phyloP scores from a whole-genome alignment of 257 asterid genomes.

The Misopates orontium region DNA sequence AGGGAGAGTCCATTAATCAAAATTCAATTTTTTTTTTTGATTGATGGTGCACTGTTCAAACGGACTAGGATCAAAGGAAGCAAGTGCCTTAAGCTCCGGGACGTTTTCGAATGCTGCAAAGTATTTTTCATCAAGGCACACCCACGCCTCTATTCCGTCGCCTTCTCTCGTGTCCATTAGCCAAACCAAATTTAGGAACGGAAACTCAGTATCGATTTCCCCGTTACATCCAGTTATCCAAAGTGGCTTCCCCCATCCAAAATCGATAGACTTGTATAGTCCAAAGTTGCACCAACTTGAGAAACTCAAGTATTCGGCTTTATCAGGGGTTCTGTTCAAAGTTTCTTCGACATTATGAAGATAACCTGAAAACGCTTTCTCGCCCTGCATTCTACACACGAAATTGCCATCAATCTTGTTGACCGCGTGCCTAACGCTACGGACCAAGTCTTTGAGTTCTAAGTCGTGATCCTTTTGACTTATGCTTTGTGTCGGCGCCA shows the following conservation, averaged over 20 bases:
- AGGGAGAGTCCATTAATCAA: too few species aligned
- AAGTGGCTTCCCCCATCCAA: conserved; percentile 37
- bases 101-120: conserved; percentile 23
- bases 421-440: conserved; percentile 33
- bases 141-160: conserved; percentile 45
- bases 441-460: conserved; percentile 19
- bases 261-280: conserved; percentile 33
- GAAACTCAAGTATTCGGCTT: conserved; percentile 33
- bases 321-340: conserved; percentile 25
- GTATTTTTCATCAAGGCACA: conserved; percentile 32
- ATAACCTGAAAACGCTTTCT: conserved; percentile 37
- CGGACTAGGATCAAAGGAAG: conserved; percentile 37
- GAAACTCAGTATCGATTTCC: conserved; percentile 29
- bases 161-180: conserved; percentile 37
- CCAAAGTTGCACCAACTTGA: conserved; percentile 60
- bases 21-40: too few species aligned
- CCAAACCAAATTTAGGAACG: conserved; percentile 35
- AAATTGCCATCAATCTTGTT: conserved; percentile 30
- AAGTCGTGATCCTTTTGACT: too few species aligned
- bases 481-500: conserved; percentile 28
- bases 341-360: conserved; percentile 33
- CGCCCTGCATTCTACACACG: conserved; percentile 37
- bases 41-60: too few species aligned
- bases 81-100: conserved; percentile 30
- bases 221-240: conserved; percentile 37